These are phyloP conservation scores for Mycogone perniciosa DNA, from an alignment of 2,329 filamentous ascomycete genomes.

Conservation along the genomic window DNA sequence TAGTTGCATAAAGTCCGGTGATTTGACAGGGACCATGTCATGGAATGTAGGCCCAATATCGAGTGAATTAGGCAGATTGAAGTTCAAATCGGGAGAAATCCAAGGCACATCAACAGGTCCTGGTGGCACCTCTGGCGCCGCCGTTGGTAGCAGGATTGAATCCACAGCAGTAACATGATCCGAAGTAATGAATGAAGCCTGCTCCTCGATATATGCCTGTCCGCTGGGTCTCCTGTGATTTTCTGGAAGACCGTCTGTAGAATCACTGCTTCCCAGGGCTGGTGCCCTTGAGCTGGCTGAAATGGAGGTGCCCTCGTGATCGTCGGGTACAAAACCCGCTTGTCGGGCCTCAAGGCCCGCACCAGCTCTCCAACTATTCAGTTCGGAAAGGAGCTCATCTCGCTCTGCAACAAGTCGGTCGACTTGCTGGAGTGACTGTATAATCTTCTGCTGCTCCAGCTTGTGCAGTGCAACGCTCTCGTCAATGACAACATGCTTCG, in stretches of 20 bases:
- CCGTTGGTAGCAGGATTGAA: background rate
- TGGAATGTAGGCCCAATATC: background rate
- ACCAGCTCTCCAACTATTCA: slow-evolving; percentile 20
- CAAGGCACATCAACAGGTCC: slow-evolving; percentile 2
- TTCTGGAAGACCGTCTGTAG: background rate
- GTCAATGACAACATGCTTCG: slow-evolving; percentile 34
- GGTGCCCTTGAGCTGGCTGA: background rate
- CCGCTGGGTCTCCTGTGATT: background rate
- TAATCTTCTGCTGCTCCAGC: slow-evolving; percentile 17
- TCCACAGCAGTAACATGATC: background rate
- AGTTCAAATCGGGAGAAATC: slow-evolving; percentile 1
- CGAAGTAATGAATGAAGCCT: background rate
- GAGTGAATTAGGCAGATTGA: background rate
- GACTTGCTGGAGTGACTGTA: slow-evolving; percentile 16
- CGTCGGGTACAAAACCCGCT: background rate
- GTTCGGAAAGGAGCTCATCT: slow-evolving; percentile 22
- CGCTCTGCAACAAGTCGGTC: slow-evolving; percentile 20
- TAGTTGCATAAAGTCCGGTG: slow-evolving; percentile 1
- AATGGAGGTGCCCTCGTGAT: background rate
- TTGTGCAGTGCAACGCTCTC: slow-evolving; percentile 28
- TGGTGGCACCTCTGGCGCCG: background rate
- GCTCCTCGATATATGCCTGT: slow-evolving; percentile 1
- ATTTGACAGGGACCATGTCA: background rate
- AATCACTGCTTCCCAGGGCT: background rate
- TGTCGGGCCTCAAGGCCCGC: slow-evolving; percentile 9